phyloP scores from a whole-genome alignment of 495 filamentous ascomycete genomes.

The Hapsidospora chrysogenum region DNA sequence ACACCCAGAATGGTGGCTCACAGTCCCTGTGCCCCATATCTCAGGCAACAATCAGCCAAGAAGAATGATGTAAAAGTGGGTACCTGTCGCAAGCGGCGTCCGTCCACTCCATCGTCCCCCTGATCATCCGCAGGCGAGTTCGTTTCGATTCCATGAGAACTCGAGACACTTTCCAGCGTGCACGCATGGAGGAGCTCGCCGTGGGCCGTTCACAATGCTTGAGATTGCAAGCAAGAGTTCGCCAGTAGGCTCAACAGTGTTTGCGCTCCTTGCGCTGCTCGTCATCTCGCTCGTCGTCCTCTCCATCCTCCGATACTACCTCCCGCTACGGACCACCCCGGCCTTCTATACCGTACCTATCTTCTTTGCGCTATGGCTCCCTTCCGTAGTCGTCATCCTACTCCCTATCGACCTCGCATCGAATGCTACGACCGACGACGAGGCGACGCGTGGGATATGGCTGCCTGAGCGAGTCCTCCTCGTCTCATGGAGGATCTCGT shows the following conservation, averaged over 20 bases:
- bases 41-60: no score
- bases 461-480: slow-evolving; percentile 51
- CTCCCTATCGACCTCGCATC: slow-evolving; percentile 95
- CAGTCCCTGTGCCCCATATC: no score
- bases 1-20: no score
- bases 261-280: slow-evolving; percentile 53
- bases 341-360: slow-evolving; percentile 82
- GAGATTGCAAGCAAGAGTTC: slow-evolving; percentile 17
- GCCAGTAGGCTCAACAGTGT: slow-evolving; percentile 30
- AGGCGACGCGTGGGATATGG: slow-evolving; percentile 43
- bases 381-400: slow-evolving; percentile 82
- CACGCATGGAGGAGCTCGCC: neutral
- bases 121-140: no score
- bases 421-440: slow-evolving; percentile 51
- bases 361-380: slow-evolving; percentile 84
- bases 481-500: slow-evolving; percentile 81
- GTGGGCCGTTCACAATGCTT: slow-evolving; percentile 12
- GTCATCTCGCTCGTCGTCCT: slow-evolving; percentile 59
- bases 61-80: no score
- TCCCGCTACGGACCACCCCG: slow-evolving; percentile 79
- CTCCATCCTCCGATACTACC: slow-evolving; percentile 70
- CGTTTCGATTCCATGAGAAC: no score
- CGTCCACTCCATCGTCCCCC: no score
- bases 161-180: no score
- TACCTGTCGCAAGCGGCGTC: no score